phyloP scores from a whole-genome alignment of 1,284 basidiomycete genomes.

The Ceratobasidium sp. region DNA sequence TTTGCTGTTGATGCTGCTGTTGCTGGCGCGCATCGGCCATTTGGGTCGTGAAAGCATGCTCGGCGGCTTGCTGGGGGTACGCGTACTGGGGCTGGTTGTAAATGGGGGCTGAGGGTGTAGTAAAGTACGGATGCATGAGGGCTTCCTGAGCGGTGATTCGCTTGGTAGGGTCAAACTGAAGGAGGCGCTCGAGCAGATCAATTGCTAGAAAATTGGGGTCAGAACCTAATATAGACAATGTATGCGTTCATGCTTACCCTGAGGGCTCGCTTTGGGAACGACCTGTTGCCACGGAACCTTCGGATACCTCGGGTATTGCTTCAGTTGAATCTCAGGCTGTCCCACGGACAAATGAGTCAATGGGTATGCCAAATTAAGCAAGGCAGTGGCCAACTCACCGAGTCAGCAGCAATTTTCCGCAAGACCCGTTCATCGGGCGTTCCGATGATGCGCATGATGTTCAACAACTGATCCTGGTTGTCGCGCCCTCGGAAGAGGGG shows the following conservation, averaged over 20 bases:
- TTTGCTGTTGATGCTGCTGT: conserved; percentile 52
- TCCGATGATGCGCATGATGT: conserved; percentile 97
- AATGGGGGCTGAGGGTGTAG: conserved; percentile 55
- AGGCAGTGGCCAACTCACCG: conserved; percentile 60
- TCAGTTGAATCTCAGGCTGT: conserved; percentile 89
- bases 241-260: conserved; percentile 60
- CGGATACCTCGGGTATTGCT: conserved; percentile 89
- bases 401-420: conserved; percentile 89
- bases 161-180: conserved; percentile 95
- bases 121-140: conserved; percentile 93
- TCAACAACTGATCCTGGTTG: conserved; percentile 96
- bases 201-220: conserved; percentile 64
- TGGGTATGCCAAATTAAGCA: background rate
- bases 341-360: conserved; percentile 31
- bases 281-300: conserved; percentile 90
- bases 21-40: conserved; percentile 43
- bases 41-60: conserved; percentile 32
- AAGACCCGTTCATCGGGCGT: conserved; percentile 92
- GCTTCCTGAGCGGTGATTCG: conserved; percentile 93
- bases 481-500: conserved; percentile 97
- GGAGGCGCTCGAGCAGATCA: conserved; percentile 91
- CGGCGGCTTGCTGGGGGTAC: conserved; percentile 38
- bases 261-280: conserved; percentile 89
- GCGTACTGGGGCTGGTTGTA: conserved; percentile 49
- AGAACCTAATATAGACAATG: conserved; percentile 33